Conservation (phyloP, 192 early-diverging fungal genomes). For the Gaertneriomyces sp. region DNA sequence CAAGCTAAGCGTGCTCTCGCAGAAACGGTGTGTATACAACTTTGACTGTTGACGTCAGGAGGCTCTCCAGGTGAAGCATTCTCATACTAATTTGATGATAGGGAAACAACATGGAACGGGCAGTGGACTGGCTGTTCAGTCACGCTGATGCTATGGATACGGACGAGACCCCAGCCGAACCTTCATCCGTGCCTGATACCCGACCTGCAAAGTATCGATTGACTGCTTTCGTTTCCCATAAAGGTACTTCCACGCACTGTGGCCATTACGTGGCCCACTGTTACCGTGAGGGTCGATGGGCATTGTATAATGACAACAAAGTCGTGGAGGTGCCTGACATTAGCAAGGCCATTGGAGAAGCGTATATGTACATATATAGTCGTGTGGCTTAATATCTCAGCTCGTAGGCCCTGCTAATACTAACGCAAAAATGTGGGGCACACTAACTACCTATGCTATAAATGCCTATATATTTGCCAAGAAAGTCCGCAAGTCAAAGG, state of each 20-base stretch:
- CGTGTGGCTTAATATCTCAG: background rate
- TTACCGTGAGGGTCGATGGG: slow-evolving; percentile 68
- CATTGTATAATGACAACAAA: slow-evolving; percentile 94
- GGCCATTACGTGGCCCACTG: slow-evolving; percentile 96
- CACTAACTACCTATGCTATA: too few species aligned
- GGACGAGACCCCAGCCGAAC: slow-evolving; percentile 16
- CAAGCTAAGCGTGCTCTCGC: slow-evolving; percentile 79
- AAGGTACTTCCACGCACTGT: slow-evolving; percentile 90
- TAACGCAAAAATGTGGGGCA: too few species aligned
- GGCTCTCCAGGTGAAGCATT: background rate
- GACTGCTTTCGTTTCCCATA: slow-evolving; percentile 86
- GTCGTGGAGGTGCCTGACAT: slow-evolving; percentile 68
- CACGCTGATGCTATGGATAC: slow-evolving; percentile 57
- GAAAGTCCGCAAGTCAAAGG: slow-evolving; percentile 39
- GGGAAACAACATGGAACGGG: slow-evolving; percentile 80
- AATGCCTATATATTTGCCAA: background rate
- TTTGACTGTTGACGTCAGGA: background rate
- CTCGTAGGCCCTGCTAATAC: too few species aligned
- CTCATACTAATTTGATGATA: slow-evolving; percentile 22
- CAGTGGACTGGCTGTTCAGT: slow-evolving; percentile 93
- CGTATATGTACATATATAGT: slow-evolving; percentile 46
- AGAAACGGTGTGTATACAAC: slow-evolving; percentile 60
- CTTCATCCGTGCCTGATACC: slow-evolving; percentile 16
- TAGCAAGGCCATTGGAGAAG: slow-evolving; percentile 38
- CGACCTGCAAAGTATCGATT: slow-evolving; percentile 57